These are phyloP conservation scores for Nakazawaea pomicola DNA, from an alignment of 805 yeast species.

Conservation along the genomic window DNA sequence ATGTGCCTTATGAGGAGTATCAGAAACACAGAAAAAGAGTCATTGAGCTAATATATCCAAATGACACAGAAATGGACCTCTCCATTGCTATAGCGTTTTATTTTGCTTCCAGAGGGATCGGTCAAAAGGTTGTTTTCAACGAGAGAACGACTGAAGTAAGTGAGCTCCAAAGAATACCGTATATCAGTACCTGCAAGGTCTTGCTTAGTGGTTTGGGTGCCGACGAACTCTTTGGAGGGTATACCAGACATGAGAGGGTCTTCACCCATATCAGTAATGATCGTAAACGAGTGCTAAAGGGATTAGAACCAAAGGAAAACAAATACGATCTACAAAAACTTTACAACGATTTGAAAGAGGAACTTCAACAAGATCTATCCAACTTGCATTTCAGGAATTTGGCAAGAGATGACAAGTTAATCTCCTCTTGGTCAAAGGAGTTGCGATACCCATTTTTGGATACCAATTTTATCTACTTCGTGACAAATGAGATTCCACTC, in stretches of 20 bases:
- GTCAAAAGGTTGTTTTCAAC: slow-evolving; percentile 23
- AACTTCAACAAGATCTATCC: slow-evolving; percentile 64
- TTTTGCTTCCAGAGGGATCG: slow-evolving; percentile 71
- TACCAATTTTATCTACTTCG: slow-evolving; percentile 47
- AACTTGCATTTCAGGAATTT: slow-evolving; percentile 76
- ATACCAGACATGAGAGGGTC: slow-evolving; percentile 70
- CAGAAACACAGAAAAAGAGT: slow-evolving; percentile 46
- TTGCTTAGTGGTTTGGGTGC: slow-evolving; percentile 93
- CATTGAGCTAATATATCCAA: slow-evolving; percentile 69
- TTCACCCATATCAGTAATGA: slow-evolving; percentile 30
- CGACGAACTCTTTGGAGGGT: slow-evolving; percentile 95
- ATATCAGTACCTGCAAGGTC: slow-evolving; percentile 57
- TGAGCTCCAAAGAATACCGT: slow-evolving; percentile 20
- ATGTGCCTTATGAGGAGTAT: slow-evolving; percentile 71
- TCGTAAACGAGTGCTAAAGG: slow-evolving; percentile 17
- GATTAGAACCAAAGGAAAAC: slow-evolving; percentile 19
- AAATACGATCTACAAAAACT: slow-evolving; percentile 14
- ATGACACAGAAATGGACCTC: slow-evolving; percentile 88
- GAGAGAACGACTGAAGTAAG: slow-evolving; percentile 14
- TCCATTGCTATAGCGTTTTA: slow-evolving; percentile 94
- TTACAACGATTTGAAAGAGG: slow-evolving; percentile 43
- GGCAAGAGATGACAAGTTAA: slow-evolving; percentile 89
- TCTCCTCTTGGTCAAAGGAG: slow-evolving; percentile 84
- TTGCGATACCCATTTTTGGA: slow-evolving; percentile 84
- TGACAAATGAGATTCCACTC: slow-evolving; percentile 44